Percentiles rank a stretch among this genome's conserved stretches.
Conservation (phyloP, 116 monocot species). For the Posidonia oceanica region DNA sequence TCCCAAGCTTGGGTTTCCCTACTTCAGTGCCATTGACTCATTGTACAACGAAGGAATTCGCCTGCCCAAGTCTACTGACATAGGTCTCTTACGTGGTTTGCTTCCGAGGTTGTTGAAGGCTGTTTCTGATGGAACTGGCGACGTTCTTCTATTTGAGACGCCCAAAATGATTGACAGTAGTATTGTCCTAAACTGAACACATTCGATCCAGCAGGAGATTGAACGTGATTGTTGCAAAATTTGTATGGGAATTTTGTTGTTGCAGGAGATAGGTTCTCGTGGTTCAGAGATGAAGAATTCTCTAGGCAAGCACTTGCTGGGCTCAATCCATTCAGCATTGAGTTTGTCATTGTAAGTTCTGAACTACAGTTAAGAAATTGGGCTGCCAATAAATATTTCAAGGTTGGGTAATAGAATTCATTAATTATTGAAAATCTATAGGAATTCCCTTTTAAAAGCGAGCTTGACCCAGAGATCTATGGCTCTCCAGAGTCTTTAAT, state of each 20-base stretch:
- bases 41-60: slow-evolving; percentile 41
- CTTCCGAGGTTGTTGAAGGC: slow-evolving; percentile 37
- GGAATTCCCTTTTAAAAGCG: slow-evolving; percentile 40
- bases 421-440: slow-evolving; percentile 23
- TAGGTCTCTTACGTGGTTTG: not conserved
- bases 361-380: not conserved
- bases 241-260: not conserved
- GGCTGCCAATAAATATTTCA: not conserved
- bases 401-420: not conserved
- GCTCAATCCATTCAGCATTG: slow-evolving; percentile 35
- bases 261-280: slow-evolving; percentile 61
- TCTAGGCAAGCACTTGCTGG: slow-evolving; percentile 39
- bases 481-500: slow-evolving; percentile 30
- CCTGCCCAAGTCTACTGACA: slow-evolving; percentile 8
- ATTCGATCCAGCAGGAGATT: too few relatives aligned
- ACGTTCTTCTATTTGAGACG: slow-evolving; percentile 31
- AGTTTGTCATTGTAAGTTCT: slow-evolving; percentile 17
- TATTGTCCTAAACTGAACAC: not conserved
- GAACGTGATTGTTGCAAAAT: too few relatives aligned
- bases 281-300: slow-evolving; percentile 52
- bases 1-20: slow-evolving; percentile 30
- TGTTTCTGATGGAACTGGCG: slow-evolving; percentile 15
- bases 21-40: slow-evolving; percentile 44
- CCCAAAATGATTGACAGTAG: slow-evolving; percentile 48
- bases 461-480: slow-evolving; percentile 32